phyloP scores from a whole-genome alignment of 108 stramenopile genomes.

The Skeletonema potamos region DNA sequence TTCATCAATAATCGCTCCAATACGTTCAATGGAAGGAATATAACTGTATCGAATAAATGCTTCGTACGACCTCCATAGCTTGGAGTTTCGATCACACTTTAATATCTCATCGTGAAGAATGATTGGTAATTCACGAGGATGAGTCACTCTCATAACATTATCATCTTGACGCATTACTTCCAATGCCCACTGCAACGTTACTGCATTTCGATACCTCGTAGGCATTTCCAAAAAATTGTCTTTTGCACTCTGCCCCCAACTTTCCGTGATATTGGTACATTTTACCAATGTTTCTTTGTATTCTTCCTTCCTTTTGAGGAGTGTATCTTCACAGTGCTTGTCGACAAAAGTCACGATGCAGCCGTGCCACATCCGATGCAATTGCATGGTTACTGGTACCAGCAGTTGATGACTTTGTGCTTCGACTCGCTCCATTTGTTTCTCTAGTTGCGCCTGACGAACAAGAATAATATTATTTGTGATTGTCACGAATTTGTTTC shows the following conservation, averaged over 20 bases:
- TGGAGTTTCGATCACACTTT: neutral
- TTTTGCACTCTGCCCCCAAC: neutral
- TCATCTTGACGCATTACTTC: neutral
- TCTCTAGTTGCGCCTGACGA: neutral
- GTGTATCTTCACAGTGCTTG: neutral
- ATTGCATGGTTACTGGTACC: neutral
- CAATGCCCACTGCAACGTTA: neutral
- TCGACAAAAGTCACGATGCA: neutral
- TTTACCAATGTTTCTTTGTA: neutral
- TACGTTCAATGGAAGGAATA: neutral
- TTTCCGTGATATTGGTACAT: neutral
- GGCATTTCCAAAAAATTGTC: neutral
- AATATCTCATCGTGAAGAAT: neutral
- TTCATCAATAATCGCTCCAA: neutral
- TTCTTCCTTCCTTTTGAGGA: neutral
- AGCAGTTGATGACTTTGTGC: neutral
- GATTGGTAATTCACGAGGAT: neutral
- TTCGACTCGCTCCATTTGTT: constrained; percentile 5
- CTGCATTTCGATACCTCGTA: neutral
- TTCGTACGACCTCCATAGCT: neutral
- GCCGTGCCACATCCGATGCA: constrained; percentile 1
- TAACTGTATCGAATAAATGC: neutral
- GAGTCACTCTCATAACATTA: neutral
- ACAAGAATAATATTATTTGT: neutral
- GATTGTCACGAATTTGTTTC: too few relatives aligned